These are phyloP conservation scores for Basipetospora chlamydospora DNA, from an alignment of 2,329 filamentous ascomycete genomes.

Conservation along the genomic window DNA sequence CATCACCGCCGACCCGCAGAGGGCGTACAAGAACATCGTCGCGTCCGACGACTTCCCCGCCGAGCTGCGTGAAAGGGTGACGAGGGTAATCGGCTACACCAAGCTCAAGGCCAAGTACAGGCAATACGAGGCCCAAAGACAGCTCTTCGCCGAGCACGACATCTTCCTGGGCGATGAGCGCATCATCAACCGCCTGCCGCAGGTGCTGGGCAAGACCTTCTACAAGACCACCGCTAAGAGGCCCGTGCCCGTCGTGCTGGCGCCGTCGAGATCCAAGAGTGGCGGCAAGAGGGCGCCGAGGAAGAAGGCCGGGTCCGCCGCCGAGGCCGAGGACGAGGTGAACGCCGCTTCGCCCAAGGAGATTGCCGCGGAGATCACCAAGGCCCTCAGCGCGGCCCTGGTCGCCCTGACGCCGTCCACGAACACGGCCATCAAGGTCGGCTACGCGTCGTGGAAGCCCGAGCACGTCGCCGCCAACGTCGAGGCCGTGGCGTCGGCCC, in stretches of 20 bases:
- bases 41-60: constrained; percentile 57
- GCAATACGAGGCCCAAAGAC: constrained; percentile 74
- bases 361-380: constrained; percentile 69
- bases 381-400: constrained; percentile 60
- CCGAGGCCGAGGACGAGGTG: constrained; percentile 14
- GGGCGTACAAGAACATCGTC: constrained; percentile 80
- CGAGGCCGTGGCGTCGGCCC: constrained; percentile 49
- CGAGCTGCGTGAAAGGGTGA: constrained; percentile 51
- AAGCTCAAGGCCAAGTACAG: constrained; percentile 76
- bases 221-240: constrained; percentile 74
- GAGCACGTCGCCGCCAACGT: constrained; percentile 72
- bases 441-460: constrained; percentile 57
- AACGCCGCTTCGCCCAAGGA: constrained; percentile 43
- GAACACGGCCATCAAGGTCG: constrained; percentile 70
- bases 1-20: constrained; percentile 69
- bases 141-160: constrained; percentile 75
- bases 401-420: constrained; percentile 67
- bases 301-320: constrained; percentile 5
- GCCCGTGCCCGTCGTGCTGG: constrained; percentile 72
- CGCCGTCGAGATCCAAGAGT: too few species aligned
- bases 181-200: constrained; percentile 59
- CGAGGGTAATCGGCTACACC: constrained; percentile 62
- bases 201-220: constrained; percentile 78
- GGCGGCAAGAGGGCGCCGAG: constrained; percentile 29
- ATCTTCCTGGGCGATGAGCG: constrained; percentile 88